These are phyloP conservation scores for Backusella mclennaniae DNA, from an alignment of 192 early-diverging fungal genomes.

Conservation along the genomic window DNA sequence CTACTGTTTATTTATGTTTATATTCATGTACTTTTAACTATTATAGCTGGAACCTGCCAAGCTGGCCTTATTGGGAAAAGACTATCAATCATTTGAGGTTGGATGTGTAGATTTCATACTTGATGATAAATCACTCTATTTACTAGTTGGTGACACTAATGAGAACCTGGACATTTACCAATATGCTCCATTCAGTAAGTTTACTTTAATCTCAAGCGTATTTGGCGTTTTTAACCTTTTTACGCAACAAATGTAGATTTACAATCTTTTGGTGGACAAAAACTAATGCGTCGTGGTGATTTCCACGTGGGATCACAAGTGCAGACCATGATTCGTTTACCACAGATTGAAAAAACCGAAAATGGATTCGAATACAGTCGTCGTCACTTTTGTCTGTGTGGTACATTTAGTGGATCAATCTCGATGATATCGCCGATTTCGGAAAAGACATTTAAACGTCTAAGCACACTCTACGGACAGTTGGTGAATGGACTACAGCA, in stretches of 20 bases:
- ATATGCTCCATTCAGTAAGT: slow-evolving; percentile 86
- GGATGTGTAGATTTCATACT: slow-evolving; percentile 75
- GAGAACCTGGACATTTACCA: slow-evolving; percentile 80
- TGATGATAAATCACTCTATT: slow-evolving; percentile 65
- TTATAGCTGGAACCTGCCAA: slow-evolving; percentile 84
- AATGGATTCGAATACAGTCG: slow-evolving; percentile 29
- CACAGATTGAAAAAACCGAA: slow-evolving; percentile 39
- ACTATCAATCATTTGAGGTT: slow-evolving; percentile 77
- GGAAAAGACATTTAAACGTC: slow-evolving; percentile 91
- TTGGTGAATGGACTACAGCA: slow-evolving; percentile 82
- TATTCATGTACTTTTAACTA: neutral
- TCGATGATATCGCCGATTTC: slow-evolving; percentile 71
- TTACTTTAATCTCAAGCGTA: neutral
- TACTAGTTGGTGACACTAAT: slow-evolving; percentile 83
- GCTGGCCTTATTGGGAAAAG: slow-evolving; percentile 84
- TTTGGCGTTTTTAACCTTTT: neutral
- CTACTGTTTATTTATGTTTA: neutral
- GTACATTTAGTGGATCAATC: slow-evolving; percentile 69
- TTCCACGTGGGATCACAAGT: slow-evolving; percentile 82
- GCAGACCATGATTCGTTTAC: slow-evolving; percentile 63
- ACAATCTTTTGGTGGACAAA: slow-evolving; percentile 85
- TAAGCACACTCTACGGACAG: slow-evolving; percentile 80
- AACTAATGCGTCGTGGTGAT: slow-evolving; percentile 88
- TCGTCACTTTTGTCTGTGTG: slow-evolving; percentile 46
- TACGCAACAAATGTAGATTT: slow-evolving; percentile 53